These are phyloP conservation scores for Claviceps capensis DNA, from an alignment of 2,329 filamentous ascomycete species.

Conservation along the genomic window DNA sequence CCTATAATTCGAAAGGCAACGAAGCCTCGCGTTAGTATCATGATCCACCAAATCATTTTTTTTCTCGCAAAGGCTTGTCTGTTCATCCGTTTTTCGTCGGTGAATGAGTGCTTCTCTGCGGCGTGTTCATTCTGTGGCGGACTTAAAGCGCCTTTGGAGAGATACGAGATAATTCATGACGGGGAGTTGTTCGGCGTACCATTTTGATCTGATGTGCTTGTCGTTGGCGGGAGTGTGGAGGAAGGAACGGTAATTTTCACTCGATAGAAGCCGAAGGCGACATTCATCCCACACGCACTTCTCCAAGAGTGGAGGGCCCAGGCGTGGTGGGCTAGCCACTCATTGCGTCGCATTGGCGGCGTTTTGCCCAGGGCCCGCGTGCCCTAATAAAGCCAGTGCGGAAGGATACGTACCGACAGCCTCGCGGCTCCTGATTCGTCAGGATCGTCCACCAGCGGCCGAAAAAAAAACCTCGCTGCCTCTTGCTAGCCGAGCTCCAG, in stretches of 20 bases:
- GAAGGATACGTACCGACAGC: constrained; percentile 15
- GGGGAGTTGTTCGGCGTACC: constrained; percentile 18
- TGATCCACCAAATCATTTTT: constrained; percentile 12
- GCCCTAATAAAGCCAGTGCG: constrained; percentile 23
- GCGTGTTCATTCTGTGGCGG: background rate
- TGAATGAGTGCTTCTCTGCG: background rate
- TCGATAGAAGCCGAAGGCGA: constrained; percentile 14
- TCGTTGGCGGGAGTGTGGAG: constrained; percentile 25
- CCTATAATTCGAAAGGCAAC: constrained; percentile 13
- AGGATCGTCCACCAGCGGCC: constrained; percentile 17
- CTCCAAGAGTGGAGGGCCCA: background rate
- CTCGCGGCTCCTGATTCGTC: constrained; percentile 22
- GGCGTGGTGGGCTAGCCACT: constrained; percentile 6
- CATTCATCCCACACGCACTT: constrained; percentile 8
- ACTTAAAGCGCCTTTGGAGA: background rate
- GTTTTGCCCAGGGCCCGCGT: constrained; percentile 24
- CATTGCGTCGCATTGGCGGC: background rate
- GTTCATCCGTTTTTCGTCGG: background rate
- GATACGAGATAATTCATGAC: background rate
- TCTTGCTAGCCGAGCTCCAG: constrained; percentile 5
- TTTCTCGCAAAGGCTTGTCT: background rate
- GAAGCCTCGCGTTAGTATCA: constrained; percentile 3
- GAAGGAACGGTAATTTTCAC: constrained; percentile 18
- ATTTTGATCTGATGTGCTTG: constrained; percentile 30
- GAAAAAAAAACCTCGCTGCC: constrained; percentile 14